Evolutionary conservation across 306 rosid genomes (phyloP), one percentile per base, ranked within the genome.

Genomic region (Medicago ruthenica): DNA sequence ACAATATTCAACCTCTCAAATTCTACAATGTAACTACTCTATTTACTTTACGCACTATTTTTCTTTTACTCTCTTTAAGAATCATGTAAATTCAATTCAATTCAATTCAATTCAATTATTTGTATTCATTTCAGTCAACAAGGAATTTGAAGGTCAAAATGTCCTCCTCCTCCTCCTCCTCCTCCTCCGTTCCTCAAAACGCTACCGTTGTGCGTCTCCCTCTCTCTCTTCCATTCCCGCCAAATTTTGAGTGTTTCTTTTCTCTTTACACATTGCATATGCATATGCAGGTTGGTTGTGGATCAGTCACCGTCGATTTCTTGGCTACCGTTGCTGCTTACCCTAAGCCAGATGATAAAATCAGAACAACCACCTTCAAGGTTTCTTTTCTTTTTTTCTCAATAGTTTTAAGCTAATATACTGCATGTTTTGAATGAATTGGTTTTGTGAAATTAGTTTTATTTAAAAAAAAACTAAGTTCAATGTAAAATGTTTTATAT

Each of bases 281-380:
- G 2, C 7, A 1, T 41, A 4, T 75, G 78, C 87, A 94, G 98
- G 80, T 94, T 14, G 93, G 96, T 5, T 81, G 91, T 73, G 97
- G 98, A 48, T 47, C 54, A 45, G 70, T 66, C 55, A 13, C 58
- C 3, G 81, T 92, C 11, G 98, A 92, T 85, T 89, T 89, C 80
- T 74, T 90, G 83, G 98, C 96, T 13, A 67, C 85, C 0, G 96
- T 95, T 63, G 75, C 87, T 61, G 65, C 93, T 45, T 95, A 84
- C 81, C 98, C 97, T 27, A 81, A 92, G 44, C 98, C 97, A 6
- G 96, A 92, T 72, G 97, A 90, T 50, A 95, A 95, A 83, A 92
- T 83, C 84, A 87, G 97, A 90, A 89, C 76, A 88, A 88, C 95
- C 57, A 83, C 76, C 72, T 83, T 87, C 55, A 88, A 86, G 95